A percentile compares a stretch with the other conserved stretches of the same genome.
phyloP scores from a whole-genome alignment of 352 stramenopile genomes.

The Globisporangium sylvaticum region DNA sequence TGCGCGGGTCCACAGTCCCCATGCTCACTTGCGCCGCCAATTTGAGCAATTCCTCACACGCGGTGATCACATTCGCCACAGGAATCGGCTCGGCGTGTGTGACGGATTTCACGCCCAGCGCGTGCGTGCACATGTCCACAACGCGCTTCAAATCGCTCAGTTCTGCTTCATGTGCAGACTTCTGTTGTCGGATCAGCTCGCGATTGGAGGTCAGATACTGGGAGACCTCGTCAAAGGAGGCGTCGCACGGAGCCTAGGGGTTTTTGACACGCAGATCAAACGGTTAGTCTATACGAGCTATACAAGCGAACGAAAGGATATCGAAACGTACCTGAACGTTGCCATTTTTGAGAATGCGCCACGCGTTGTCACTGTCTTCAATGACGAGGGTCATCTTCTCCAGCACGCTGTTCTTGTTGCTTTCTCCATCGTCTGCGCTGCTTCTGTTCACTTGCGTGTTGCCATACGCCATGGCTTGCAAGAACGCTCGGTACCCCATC shows the following conservation, averaged over 20 bases:
- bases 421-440: not conserved
- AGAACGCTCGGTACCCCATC: conserved; percentile 45
- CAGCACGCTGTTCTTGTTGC: conserved; percentile 21
- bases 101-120: conserved; percentile 30
- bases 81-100: conserved; percentile 31
- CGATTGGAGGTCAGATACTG: conserved; percentile 24
- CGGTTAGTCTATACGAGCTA: too few species aligned
- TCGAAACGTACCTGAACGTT: conserved; percentile 24
- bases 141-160: conserved; percentile 36
- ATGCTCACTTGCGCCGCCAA: conserved; percentile 23
- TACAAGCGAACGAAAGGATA: too few species aligned
- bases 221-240: conserved; percentile 23
- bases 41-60: conserved; percentile 30
- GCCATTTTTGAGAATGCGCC: conserved; percentile 40
- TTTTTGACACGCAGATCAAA: too few species aligned
- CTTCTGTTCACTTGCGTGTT: conserved; percentile 11
- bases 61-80: conserved; percentile 27
- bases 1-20: conserved; percentile 6
- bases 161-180: conserved; percentile 21
- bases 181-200: conserved; percentile 25
- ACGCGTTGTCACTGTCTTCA: conserved; percentile 36
- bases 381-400: conserved; percentile 39
- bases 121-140: conserved; percentile 26
- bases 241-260: conserved; percentile 24
- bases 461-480: conserved; percentile 31